These are phyloP conservation scores for Bjerkandera adusta DNA, from an alignment of 1,284 basidiomycete species.

Conservation along the genomic window DNA sequence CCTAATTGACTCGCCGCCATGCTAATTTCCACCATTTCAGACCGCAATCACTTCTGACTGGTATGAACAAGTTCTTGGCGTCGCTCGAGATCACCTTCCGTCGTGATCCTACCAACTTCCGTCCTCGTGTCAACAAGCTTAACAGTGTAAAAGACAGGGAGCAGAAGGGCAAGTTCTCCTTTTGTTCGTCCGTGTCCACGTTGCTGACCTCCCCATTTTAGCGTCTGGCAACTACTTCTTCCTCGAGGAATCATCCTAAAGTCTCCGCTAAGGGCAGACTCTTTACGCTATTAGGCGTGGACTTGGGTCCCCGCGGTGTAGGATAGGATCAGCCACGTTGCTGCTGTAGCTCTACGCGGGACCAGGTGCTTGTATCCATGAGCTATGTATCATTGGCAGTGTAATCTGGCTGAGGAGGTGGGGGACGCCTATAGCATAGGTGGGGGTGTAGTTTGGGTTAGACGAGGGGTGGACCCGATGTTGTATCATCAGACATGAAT, in stretches of 20 bases:
- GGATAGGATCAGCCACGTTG: constrained; percentile 13
- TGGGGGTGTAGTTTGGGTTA: no score
- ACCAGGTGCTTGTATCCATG: neutral
- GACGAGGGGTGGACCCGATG: no score
- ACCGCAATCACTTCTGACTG: constrained; percentile 80
- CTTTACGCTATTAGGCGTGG: constrained; percentile 13
- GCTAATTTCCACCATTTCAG: constrained; percentile 33
- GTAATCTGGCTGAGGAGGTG: no score
- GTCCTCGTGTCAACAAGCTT: constrained; percentile 92
- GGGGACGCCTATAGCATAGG: no score
- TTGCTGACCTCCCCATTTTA: constrained; percentile 29
- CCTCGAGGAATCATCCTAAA: constrained; percentile 67
- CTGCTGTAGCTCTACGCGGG: constrained; percentile 8
- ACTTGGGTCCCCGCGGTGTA: constrained; percentile 21
- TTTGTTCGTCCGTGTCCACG: constrained; percentile 4
- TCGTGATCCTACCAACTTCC: constrained; percentile 92
- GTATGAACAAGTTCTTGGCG: constrained; percentile 92
- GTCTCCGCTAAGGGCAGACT: constrained; percentile 8
- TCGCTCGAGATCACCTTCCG: constrained; percentile 95
- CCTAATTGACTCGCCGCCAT: neutral
- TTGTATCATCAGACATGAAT: no score
- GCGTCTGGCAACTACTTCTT: constrained; percentile 86
- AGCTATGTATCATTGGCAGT: neutral
- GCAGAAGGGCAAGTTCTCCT: constrained; percentile 72
- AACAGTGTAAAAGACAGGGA: constrained; percentile 93